Percentiles rank a stretch among this genome's conserved stretches.
These are phyloP conservation scores for Mortierella alpina DNA, from an alignment of 192 early-diverging fungal genomes.

Conservation along the genomic window DNA sequence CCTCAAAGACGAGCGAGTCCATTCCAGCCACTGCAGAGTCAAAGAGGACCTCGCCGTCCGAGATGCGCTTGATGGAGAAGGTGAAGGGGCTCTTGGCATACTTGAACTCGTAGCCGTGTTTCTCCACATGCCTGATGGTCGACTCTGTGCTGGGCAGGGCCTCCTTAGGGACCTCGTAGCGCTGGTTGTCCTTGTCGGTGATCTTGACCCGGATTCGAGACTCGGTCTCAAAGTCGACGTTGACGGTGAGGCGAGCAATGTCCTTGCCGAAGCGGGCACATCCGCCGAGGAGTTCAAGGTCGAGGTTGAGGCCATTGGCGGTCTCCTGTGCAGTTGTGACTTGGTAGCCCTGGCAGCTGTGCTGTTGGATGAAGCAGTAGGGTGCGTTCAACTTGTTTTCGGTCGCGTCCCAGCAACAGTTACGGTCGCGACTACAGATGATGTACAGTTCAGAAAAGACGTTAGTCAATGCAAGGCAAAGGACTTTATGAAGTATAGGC, in stretches of 20 bases:
- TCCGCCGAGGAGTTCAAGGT: slow-evolving; percentile 7
- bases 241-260: slow-evolving; percentile 53
- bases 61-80: slow-evolving; percentile 54
- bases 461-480: not conserved
- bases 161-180: slow-evolving; percentile 57
- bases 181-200: slow-evolving; percentile 26
- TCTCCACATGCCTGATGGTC: slow-evolving; percentile 11
- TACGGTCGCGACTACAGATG: slow-evolving; percentile 10
- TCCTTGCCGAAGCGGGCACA: slow-evolving; percentile 58
- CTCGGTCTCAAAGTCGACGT: slow-evolving; percentile 63
- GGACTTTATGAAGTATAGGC: too few species aligned
- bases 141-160: slow-evolving; percentile 44
- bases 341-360: slow-evolving; percentile 33
- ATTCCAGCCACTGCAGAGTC: slow-evolving; percentile 46
- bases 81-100: slow-evolving; percentile 55
- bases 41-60: slow-evolving; percentile 54
- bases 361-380: slow-evolving; percentile 44
- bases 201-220: slow-evolving; percentile 67
- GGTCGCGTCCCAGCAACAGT: slow-evolving; percentile 46
- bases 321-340: slow-evolving; percentile 19
- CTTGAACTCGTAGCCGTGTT: slow-evolving; percentile 52
- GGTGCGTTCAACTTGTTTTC: slow-evolving; percentile 31
- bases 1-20: slow-evolving; percentile 68
- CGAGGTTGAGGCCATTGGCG: slow-evolving; percentile 2
- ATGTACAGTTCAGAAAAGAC: not conserved